These are phyloP conservation scores for Opeltia flavorubescens DNA, from an alignment of 495 filamentous ascomycete genomes.

Conservation along the genomic window DNA sequence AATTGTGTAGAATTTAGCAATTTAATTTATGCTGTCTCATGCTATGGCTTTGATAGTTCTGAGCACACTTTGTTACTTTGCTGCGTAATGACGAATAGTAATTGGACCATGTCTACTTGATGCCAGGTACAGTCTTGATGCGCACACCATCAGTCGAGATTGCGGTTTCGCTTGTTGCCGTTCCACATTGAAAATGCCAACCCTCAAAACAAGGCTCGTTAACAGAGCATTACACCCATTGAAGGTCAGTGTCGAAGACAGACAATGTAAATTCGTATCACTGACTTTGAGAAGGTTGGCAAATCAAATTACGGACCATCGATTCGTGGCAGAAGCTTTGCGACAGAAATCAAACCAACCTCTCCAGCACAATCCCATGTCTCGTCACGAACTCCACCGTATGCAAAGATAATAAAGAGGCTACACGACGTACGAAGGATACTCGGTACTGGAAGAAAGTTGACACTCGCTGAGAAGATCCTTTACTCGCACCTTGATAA, in stretches of 20 bases:
- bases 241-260: not conserved
- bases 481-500: conserved; percentile 90
- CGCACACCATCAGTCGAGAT: too few species aligned
- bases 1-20: too few species aligned
- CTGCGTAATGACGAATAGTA: too few species aligned
- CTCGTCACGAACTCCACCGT: conserved; percentile 45
- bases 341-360: conserved; percentile 19
- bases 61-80: too few species aligned
- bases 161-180: not conserved
- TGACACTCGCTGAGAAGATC: conserved; percentile 94
- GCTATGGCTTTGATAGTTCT: too few species aligned
- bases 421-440: conserved; percentile 56
- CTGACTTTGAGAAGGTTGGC: not conserved
- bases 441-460: conserved; percentile 45
- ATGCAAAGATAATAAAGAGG: conserved; percentile 42
- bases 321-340: conserved; percentile 15
- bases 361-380: conserved; percentile 19
- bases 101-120: too few species aligned
- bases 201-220: not conserved
- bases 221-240: not conserved
- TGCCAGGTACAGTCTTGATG: too few species aligned
- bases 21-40: too few species aligned
- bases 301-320: not conserved
- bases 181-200: not conserved
- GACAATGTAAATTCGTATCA: not conserved